Conservation (phyloP, 1,284 basidiomycete species). For the Caloboletus firmus region DNA sequence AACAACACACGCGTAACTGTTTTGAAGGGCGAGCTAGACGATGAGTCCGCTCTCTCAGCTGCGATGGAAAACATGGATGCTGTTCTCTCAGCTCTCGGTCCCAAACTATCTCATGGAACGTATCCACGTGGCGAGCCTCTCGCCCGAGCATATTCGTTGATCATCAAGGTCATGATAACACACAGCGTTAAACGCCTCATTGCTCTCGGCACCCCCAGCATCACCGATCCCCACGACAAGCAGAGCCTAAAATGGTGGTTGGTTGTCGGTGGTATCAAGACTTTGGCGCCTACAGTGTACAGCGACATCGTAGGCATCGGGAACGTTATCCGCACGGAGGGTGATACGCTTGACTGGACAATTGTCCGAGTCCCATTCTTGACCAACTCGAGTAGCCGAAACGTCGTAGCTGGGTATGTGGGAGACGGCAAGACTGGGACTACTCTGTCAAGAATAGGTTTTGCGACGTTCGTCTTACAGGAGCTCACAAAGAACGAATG, state of each 20-base stretch:
- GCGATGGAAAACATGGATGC: constrained; percentile 59
- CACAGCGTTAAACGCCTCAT: constrained; percentile 57
- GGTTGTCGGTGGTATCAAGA: constrained; percentile 42
- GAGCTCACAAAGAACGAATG: constrained; percentile 59
- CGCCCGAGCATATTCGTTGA: constrained; percentile 52
- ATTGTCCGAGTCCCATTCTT: constrained; percentile 63
- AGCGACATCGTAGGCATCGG: constrained; percentile 54
- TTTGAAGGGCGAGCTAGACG: constrained; percentile 54
- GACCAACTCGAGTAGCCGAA: constrained; percentile 45
- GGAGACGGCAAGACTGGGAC: constrained; percentile 57
- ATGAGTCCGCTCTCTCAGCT: constrained; percentile 46
- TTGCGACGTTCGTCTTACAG: constrained; percentile 56
- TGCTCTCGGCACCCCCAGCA: constrained; percentile 63
- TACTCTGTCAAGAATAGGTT: constrained; percentile 51
- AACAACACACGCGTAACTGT: constrained; percentile 47
- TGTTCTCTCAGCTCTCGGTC: constrained; percentile 67
- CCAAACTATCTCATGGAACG: constrained; percentile 37
- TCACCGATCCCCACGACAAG: constrained; percentile 58
- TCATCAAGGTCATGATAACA: constrained; percentile 56
- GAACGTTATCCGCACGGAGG: constrained; percentile 49
- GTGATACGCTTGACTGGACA: constrained; percentile 60
- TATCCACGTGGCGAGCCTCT: constrained; percentile 55
- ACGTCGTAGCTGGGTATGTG: constrained; percentile 57
- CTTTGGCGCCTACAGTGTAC: constrained; percentile 43
- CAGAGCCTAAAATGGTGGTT: constrained; percentile 48